Percentiles rank a stretch among this genome's conserved stretches.
phyloP scores from a whole-genome alignment of 805 yeast species.

The Teunomyces tritomae region DNA sequence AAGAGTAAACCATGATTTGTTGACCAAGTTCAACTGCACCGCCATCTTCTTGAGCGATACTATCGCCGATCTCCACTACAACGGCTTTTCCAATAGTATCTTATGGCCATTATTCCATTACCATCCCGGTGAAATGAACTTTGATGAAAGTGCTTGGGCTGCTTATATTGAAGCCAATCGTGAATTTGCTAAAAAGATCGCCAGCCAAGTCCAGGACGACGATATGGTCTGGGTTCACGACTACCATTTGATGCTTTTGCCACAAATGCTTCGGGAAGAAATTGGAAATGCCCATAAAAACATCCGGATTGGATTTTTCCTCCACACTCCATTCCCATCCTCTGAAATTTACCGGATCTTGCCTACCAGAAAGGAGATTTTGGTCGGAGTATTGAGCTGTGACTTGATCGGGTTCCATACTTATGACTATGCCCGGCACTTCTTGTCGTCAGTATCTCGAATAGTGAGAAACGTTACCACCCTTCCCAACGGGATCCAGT shows the following conservation, averaged over 20 bases:
- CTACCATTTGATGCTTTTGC: conserved; percentile 93
- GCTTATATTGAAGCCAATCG: conserved; percentile 93
- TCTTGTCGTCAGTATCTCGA: conserved; percentile 82
- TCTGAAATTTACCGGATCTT: conserved; percentile 92
- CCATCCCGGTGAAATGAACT: conserved; percentile 98
- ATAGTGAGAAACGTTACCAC: conserved; percentile 74
- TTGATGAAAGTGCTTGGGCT: conserved; percentile 97
- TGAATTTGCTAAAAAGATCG: conserved; percentile 72
- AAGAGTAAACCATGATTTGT: conserved; percentile 65
- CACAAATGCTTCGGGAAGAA: conserved; percentile 75
- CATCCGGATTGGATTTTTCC: conserved; percentile 84
- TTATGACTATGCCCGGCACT: conserved; percentile 97
- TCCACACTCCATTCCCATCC: conserved; percentile 98
- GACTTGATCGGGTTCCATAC: conserved; percentile 97
- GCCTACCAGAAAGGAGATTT: conserved; percentile 91
- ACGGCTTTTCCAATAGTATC: conserved; percentile 92
- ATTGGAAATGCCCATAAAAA: conserved; percentile 48
- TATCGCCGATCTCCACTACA: conserved; percentile 92
- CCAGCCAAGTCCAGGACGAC: conserved; percentile 67
- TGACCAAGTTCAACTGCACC: conserved; percentile 77
- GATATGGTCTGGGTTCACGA: conserved; percentile 98
- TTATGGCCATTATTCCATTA: conserved; percentile 98
- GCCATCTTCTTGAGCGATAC: conserved; percentile 88
- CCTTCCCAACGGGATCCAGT: conserved; percentile 86
- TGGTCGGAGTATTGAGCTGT: conserved; percentile 89